These are phyloP conservation scores for Colletotrichum endophyticum DNA, from an alignment of 2,329 filamentous ascomycete species.

Conservation along the genomic window DNA sequence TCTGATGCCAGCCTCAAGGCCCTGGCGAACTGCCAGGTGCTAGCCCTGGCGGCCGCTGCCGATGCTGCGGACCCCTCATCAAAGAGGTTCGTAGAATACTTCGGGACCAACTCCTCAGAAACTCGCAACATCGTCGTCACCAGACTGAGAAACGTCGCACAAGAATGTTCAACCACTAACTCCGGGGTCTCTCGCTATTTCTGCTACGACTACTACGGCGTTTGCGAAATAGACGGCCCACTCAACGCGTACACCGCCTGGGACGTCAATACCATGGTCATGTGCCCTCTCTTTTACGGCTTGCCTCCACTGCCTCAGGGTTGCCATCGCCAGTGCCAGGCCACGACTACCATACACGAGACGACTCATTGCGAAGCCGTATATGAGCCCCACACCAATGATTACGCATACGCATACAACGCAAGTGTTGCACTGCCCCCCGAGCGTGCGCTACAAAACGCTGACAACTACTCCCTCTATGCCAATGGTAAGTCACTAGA, in stretches of 20 bases:
- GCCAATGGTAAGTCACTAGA: background rate
- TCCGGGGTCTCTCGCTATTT: conserved; percentile 19
- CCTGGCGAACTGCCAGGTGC: conserved; percentile 21
- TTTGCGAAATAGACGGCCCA: conserved; percentile 23
- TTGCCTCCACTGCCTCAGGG: conserved; percentile 20
- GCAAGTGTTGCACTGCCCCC: conserved; percentile 19
- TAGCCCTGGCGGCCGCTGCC: conserved; percentile 23
- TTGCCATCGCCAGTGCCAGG: conserved; percentile 25
- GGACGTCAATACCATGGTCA: conserved; percentile 20
- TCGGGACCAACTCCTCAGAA: conserved; percentile 23
- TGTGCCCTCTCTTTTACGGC: conserved; percentile 26
- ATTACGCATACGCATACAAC: conserved; percentile 24
- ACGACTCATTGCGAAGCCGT: conserved; percentile 25
- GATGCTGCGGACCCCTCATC: conserved; percentile 23
- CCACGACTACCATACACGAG: conserved; percentile 27
- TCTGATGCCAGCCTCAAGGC: conserved; percentile 9
- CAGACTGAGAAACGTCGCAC: conserved; percentile 21
- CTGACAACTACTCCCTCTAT: conserved; percentile 26
- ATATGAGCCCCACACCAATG: conserved; percentile 23
- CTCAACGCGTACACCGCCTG: conserved; percentile 25
- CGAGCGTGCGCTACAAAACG: conserved; percentile 21
- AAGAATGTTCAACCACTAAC: conserved; percentile 23
- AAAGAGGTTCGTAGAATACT: conserved; percentile 26
- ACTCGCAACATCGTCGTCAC: conserved; percentile 20
- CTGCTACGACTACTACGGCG: conserved; percentile 23